Conservation (phyloP, 768 basidiomycete genomes). For the Cyathus striatus region DNA sequence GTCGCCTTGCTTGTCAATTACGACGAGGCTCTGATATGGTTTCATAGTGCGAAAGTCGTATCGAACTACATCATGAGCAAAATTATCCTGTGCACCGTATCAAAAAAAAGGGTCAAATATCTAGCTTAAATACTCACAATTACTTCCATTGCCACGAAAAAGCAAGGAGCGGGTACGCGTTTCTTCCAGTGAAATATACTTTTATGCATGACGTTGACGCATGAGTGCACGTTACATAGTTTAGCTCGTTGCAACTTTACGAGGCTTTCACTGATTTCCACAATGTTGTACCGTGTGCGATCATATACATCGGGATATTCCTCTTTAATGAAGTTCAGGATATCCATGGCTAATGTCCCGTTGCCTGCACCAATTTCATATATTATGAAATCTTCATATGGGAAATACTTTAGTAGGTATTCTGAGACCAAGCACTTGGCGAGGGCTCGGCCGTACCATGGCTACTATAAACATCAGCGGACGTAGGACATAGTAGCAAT, state of each 20-base stretch:
- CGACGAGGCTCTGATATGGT: constrained; percentile 81
- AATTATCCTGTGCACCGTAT: constrained; percentile 68
- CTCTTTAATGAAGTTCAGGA: constrained; percentile 74
- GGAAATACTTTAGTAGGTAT: constrained; percentile 92
- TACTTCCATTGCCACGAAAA: constrained; percentile 93
- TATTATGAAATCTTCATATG: constrained; percentile 91
- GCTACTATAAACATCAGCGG: constrained; percentile 42
- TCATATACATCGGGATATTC: constrained; percentile 90
- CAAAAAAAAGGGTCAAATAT: constrained; percentile 1
- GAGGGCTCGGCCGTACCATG: constrained; percentile 90
- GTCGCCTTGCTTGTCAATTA: constrained; percentile 75
- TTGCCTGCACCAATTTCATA: constrained; percentile 99
- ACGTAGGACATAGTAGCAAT: constrained; percentile 3
- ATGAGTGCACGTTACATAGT: constrained; percentile 58
- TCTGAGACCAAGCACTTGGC: constrained; percentile 86
- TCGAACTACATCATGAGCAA: constrained; percentile 91
- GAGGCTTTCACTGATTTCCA: constrained; percentile 86
- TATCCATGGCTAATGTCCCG: constrained; percentile 87
- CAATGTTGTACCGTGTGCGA: constrained; percentile 87
- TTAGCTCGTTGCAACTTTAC: constrained; percentile 66
- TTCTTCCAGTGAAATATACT: constrained; percentile 85
- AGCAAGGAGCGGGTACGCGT: constrained; percentile 79
- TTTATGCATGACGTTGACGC: constrained; percentile 64
- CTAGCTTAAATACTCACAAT: constrained; percentile 50
- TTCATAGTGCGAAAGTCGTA: constrained; percentile 77